Percentiles rank a stretch among this genome's conserved stretches.
Conservation (phyloP, 2,329 filamentous ascomycete genomes). For the Alternaria sp. region DNA sequence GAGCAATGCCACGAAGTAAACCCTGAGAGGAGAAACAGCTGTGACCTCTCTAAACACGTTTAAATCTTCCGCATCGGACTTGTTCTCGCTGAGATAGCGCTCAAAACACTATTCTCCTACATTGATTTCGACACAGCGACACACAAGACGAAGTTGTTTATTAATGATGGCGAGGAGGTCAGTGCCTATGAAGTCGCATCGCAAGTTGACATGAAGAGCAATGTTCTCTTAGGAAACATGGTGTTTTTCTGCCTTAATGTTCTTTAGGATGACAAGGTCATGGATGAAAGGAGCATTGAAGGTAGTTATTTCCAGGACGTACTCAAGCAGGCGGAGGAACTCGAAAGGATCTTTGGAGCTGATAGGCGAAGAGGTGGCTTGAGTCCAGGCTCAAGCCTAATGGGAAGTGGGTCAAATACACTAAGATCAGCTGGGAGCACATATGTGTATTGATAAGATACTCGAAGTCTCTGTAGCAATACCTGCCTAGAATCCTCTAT, state of each 20-base stretch:
- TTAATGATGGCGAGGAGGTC: constrained; percentile 26
- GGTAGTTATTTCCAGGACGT: constrained; percentile 33
- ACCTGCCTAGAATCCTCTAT: neutral
- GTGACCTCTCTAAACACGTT: constrained; percentile 31
- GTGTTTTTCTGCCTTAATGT: constrained; percentile 35
- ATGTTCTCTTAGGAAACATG: constrained; percentile 35
- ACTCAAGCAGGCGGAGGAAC: constrained; percentile 29
- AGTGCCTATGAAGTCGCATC: constrained; percentile 34
- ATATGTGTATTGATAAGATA: constrained; percentile 1
- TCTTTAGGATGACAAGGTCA: constrained; percentile 28
- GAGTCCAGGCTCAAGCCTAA: constrained; percentile 17
- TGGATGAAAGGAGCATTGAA: constrained; percentile 33
- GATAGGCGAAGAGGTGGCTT: constrained; percentile 20
- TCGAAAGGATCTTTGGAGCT: constrained; percentile 27
- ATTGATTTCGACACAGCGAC: constrained; percentile 25
- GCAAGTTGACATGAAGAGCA: constrained; percentile 33
- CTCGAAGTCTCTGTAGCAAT: neutral
- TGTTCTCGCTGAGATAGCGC: constrained; percentile 35
- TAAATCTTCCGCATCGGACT: constrained; percentile 44
- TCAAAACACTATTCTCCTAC: constrained; percentile 30
- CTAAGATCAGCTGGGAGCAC: constrained; percentile 13
- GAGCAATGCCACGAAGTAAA: constrained; percentile 23
- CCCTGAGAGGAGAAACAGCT: constrained; percentile 10
- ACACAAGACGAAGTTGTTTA: constrained; percentile 24
- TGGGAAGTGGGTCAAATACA: constrained; percentile 15